phyloP scores from a whole-genome alignment of 2,329 filamentous ascomycete species.

The Neonectria magnoliae region DNA sequence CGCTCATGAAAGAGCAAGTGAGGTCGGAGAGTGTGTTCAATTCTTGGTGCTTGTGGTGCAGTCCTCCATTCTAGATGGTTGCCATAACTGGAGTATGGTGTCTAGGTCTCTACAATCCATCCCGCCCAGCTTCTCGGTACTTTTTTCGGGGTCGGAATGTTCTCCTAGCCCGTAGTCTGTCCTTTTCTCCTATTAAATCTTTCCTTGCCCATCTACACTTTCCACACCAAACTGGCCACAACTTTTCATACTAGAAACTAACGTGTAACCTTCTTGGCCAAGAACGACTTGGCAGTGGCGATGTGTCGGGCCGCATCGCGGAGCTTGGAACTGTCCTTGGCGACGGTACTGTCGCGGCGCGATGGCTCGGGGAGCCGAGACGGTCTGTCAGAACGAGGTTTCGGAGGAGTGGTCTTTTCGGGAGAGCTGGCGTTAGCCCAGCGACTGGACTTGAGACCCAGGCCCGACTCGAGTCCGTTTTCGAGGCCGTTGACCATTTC shows the following conservation, averaged over 20 bases:
- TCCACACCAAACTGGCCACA: not conserved
- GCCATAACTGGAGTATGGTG: not conserved
- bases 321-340: not conserved
- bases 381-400: not conserved
- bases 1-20: too few relatives aligned
- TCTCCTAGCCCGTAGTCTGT: not conserved
- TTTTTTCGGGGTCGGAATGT: not conserved
- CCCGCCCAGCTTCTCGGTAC: not conserved
- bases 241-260: not conserved
- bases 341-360: not conserved
- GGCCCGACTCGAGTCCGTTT: not conserved
- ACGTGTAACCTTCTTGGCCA: not conserved
- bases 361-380: not conserved
- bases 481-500: not conserved
- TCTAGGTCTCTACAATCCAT: not conserved
- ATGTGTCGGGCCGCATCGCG: constrained; percentile 5
- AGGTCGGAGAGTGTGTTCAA: too few relatives aligned
- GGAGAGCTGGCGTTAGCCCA: not conserved
- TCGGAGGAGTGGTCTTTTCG: not conserved
- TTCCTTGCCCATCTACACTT: not conserved
- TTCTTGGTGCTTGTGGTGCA: too few relatives aligned
- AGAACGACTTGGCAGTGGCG: constrained; percentile 3
- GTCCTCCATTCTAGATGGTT: not conserved
- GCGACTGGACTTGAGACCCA: not conserved
- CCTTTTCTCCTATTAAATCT: not conserved